Evolutionary conservation across 2,329 filamentous ascomycete species (phyloP), one percentile per base, ranked within the genome.

Genomic region (Cercospora sp.): DNA sequence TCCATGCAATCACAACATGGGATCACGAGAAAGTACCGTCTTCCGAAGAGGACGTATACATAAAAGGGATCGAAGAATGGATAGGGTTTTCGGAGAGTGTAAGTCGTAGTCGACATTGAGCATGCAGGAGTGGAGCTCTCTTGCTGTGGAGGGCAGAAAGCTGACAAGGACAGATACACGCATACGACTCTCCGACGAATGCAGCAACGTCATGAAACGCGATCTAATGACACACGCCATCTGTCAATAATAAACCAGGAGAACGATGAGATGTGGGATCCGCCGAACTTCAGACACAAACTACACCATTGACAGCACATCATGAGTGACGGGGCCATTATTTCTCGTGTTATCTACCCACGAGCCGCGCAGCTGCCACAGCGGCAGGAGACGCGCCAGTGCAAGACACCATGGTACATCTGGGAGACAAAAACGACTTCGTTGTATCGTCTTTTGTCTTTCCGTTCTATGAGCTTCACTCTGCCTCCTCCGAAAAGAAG

Each of bases 1-100:
- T 97, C 76, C 87, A 93, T 6, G 84, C 91, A 64, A 78, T 97
- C 61, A 81, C 92, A 3, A 85, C 97, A n/a, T 98, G 94, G 94
- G 89, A 87, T 0, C 93, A 97, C 78, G 93, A 95, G 72, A 79
- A 81, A 0, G 74, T 87, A 60, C 88, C 88, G 5, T 88, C 90
- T 68, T 83, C 84, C 0, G 83, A 83, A 30, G 83, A 83, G 30
- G 92, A 97, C 79, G 83, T 86, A 1, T 95, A 93, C 77, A 83
- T 92, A 4, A 90, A 90, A 77, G 88, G 90, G 0, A 81, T 96
- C 53, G 86, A 90, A 72, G 93, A 97, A 79, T 97, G 93, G 93
- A 83, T 96, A 66, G 83, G 83, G 10, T 87, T 94, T 77, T 87
- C 93, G 10, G 87, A 90, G 71, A 84, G 86, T 77, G 90, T 93